phyloP scores from a whole-genome alignment of 306 rosid species.

The barrel medic (Medicago truncatula) region MtrunA17r5.0-ANR NC_053042.1:3577501-3578000 shows the following conservation, averaged over 20 bases:
- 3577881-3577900: not conserved
- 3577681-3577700: too few relatives aligned
- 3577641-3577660: not conserved
- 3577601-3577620: not conserved
- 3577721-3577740: not conserved
- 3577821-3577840: too few relatives aligned
- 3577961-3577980: too few relatives aligned
- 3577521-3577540: not conserved
- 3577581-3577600: not conserved
- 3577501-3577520: conserved; percentile 10
- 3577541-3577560: not conserved
- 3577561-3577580: not conserved
- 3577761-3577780: too few relatives aligned
- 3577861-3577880: not conserved
- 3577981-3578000: too few relatives aligned
- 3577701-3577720: not conserved
- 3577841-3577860: too few relatives aligned
- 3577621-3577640: not conserved
- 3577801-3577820: not conserved
- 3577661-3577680: not conserved
- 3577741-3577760: too few relatives aligned
- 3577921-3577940: too few relatives aligned
- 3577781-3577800: not conserved
- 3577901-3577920: too few relatives aligned
- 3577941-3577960: too few relatives aligned